These are phyloP conservation scores for apple (Malus domestica) DNA, from an alignment of 306 rosid species.

Conservation along the genomic window ASM211411v1 NC_041804.1:13368001-13368500, in stretches of 20 bases:
- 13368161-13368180: background rate
- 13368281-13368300: background rate
- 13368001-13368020: no score
- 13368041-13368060: no score
- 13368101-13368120: no score
- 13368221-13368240: no score
- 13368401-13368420: background rate
- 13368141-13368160: background rate
- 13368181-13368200: background rate
- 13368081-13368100: no score
- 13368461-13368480: background rate
- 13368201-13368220: background rate
- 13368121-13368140: background rate
- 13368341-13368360: no score
- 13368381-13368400: background rate
- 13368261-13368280: background rate
- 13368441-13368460: background rate
- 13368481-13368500: background rate
- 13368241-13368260: background rate
- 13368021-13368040: no score
- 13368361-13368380: background rate
- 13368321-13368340: background rate
- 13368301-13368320: no score
- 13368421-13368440: background rate
- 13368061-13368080: no score